These are phyloP conservation scores for Dalbergia cochinchinensis DNA, from an alignment of 306 rosid genomes.

Conservation along the genomic window DNA sequence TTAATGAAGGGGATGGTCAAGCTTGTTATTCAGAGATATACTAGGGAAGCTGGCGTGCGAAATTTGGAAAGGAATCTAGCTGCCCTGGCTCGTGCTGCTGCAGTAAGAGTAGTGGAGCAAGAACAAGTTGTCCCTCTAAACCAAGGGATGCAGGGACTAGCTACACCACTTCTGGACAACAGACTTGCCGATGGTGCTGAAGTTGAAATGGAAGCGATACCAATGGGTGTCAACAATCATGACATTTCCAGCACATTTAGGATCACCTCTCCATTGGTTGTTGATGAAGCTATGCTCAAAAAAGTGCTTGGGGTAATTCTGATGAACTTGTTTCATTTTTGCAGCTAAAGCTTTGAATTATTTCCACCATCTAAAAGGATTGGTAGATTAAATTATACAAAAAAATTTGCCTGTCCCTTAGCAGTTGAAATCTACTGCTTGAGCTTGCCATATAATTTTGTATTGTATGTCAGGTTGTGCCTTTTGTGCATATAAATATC, in stretches of 20 bases:
- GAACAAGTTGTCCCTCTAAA: conserved; percentile 71
- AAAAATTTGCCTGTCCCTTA: conserved; percentile 9
- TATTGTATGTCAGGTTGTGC: background rate
- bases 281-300: conserved; percentile 94
- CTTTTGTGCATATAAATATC: conserved; percentile 30
- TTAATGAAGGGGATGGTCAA: conserved; percentile 81
- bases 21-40: conserved; percentile 87
- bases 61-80: conserved; percentile 90
- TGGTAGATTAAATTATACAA: conserved; percentile 15
- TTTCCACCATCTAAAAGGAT: background rate
- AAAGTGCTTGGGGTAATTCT: conserved; percentile 95
- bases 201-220: conserved; percentile 98
- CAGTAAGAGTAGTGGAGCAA: conserved; percentile 92
- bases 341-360: conserved; percentile 22
- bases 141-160: conserved; percentile 77
- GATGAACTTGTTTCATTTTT: conserved; percentile 31
- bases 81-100: conserved; percentile 97
- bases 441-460: conserved; percentile 10
- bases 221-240: conserved; percentile 77
- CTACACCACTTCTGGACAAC: conserved; percentile 83
- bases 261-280: conserved; percentile 72
- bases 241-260: conserved; percentile 80
- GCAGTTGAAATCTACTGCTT: conserved; percentile 22
- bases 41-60: conserved; percentile 99
- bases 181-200: conserved; percentile 89